Evolutionary conservation across 345 rosid genomes (phyloP), one percentile per base, ranked within the genome.

Genomic region (Crucihimalaya himalaica): DNA sequence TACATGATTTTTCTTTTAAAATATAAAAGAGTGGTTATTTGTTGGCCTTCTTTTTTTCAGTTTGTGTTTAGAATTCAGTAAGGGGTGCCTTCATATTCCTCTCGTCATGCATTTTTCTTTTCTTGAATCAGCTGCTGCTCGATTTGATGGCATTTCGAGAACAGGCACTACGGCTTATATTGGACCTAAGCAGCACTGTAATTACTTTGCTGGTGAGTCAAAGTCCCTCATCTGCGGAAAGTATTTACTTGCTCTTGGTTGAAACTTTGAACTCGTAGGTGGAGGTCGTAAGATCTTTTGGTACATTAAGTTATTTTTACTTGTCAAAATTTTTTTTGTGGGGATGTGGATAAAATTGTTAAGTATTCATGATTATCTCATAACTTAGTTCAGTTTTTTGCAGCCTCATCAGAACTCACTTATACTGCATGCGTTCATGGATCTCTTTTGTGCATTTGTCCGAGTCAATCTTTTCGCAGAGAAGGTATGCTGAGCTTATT

Each of bases 401-500:
- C 99, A 95, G 99, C 98, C 98, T 56, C 97, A 92, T 84, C 99
- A 95, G 83, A 95, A 95, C 83, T 95, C 98, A 12, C 97, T 95
- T 66, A 92, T 95, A 71, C 86, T 95, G 46, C 96, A 95, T 61
- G 96, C 97, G 1, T 95, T 95, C 81, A 95, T 95, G 99, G 99
- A 92, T 85, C 93, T 95, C 71, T 95, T 92, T 78, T 95, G 99
- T 79, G 88, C 94, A 63, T 95, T 95, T 64, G 90, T 90, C 63
- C 96, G 94, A 39, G 99, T 90, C 66, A 95, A 87, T 81, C 90
- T 95, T 73, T 90, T 95, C 39, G 89, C 94, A 9, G 97, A 95
- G 89, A 95, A 92, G 99, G 99, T 81, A 86, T 86, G 86, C 84
- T 51, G 62, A 58, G 68, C 73, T 48, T 71, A 28, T 47, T 55